Conservation (phyloP, 2,329 filamentous ascomycete species). For the Xylaria sp. region DNA sequence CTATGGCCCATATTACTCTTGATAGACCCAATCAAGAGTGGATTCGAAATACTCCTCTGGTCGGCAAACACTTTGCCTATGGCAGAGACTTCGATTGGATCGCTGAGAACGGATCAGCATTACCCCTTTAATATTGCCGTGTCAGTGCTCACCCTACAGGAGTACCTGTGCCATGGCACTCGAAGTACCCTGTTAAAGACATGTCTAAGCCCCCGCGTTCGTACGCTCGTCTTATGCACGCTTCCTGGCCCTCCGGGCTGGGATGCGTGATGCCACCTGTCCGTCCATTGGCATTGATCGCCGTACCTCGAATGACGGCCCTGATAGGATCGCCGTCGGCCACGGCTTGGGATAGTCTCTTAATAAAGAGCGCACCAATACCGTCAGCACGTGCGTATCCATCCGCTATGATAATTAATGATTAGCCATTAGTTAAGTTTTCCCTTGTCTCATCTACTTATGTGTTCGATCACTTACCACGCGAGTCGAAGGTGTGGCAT, state of each 20-base stretch:
- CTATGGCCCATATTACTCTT: slow-evolving; percentile 32
- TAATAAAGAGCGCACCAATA: slow-evolving; percentile 36
- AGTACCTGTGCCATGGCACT: slow-evolving; percentile 52
- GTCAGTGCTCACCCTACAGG: slow-evolving; percentile 39
- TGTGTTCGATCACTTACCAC: slow-evolving; percentile 1
- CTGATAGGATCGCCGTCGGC: slow-evolving; percentile 32
- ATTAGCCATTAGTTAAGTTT: not conserved
- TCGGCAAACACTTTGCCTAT: slow-evolving; percentile 37
- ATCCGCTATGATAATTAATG: slow-evolving; percentile 27
- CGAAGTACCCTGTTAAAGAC: slow-evolving; percentile 22
- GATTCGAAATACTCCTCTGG: not conserved
- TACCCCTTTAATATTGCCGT: not conserved
- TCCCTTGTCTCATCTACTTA: no score
- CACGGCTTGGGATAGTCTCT: slow-evolving; percentile 30
- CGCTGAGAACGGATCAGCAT: slow-evolving; percentile 29
- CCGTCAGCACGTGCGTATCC: slow-evolving; percentile 40
- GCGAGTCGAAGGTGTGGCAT: slow-evolving; percentile 35
- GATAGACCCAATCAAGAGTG: slow-evolving; percentile 20
- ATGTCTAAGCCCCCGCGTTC: not conserved
- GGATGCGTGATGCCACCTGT: slow-evolving; percentile 34
- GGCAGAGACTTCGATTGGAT: slow-evolving; percentile 53
- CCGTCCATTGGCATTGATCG: slow-evolving; percentile 37
- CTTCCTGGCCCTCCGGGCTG: slow-evolving; percentile 35
- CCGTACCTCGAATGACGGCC: slow-evolving; percentile 38
- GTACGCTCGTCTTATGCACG: slow-evolving; percentile 38